Evolutionary conservation across 1,284 basidiomycete species (phyloP).

Genomic region (Ustilago loliicola): DNA sequence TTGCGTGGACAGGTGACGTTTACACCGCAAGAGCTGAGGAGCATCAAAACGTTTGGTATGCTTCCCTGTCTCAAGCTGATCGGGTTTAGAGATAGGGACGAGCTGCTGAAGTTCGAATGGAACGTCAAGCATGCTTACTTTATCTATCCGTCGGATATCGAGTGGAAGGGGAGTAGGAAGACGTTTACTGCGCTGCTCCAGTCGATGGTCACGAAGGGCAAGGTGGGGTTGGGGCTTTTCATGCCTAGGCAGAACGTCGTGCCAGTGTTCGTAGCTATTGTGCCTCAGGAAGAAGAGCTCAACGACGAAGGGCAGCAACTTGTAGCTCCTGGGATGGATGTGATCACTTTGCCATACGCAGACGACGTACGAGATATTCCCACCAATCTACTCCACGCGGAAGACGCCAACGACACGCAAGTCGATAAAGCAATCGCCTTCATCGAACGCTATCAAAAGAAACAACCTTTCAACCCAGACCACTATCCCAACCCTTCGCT

Average conservation of each 20-base stretch:
- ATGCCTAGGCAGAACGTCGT: conserved; percentile 80
- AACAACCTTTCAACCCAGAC: conserved; percentile 85
- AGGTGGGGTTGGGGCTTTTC: conserved; percentile 83
- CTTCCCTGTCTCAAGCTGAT: conserved; percentile 82
- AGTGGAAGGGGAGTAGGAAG: conserved; percentile 88
- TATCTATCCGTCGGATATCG: conserved; percentile 91
- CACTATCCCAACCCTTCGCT: conserved; percentile 90
- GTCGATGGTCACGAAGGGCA: conserved; percentile 84
- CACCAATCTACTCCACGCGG: conserved; percentile 50
- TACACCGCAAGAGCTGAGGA: conserved; percentile 83
- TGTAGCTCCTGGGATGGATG: conserved; percentile 90
- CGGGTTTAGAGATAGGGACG: conserved; percentile 80
- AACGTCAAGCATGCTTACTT: conserved; percentile 92
- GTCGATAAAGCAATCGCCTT: conserved; percentile 80
- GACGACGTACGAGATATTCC: conserved; percentile 90
- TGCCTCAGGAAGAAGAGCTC: conserved; percentile 83
- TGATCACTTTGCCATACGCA: conserved; percentile 89
- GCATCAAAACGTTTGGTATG: conserved; percentile 75
- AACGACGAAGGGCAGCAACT: conserved; percentile 78
- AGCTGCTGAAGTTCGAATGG: conserved; percentile 81
- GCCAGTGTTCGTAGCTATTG: conserved; percentile 85
- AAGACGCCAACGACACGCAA: conserved; percentile 78
- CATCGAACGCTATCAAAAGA: conserved; percentile 84
- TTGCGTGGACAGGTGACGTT: conserved; percentile 79
- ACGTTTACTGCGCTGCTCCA: conserved; percentile 89